Evolutionary conservation across 2,329 filamentous ascomycete species (phyloP).

Genomic region (Aspergillus aculeatinus): DNA sequence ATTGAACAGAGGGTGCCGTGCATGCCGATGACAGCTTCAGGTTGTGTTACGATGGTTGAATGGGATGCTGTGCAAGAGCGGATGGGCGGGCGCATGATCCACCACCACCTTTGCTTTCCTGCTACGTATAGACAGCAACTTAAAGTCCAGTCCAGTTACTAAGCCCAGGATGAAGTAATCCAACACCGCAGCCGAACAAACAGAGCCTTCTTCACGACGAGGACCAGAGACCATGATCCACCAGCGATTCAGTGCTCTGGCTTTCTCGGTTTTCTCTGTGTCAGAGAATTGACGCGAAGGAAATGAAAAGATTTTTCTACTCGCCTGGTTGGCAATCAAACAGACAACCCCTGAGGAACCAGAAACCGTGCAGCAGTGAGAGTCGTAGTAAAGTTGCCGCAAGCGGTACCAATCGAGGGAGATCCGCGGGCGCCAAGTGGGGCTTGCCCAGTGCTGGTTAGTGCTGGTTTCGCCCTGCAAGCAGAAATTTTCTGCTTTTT

Average conservation of each 20-base stretch:
- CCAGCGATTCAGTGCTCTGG: neutral
- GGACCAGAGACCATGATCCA: neutral
- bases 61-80: neutral
- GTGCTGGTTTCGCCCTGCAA: neutral
- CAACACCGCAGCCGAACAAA: neutral
- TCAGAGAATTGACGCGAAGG: neutral
- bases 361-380: no score
- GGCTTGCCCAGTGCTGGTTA: neutral
- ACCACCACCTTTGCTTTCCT: neutral
- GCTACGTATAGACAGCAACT: no score
- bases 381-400: conserved; percentile 8
- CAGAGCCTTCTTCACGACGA: conserved; percentile 4
- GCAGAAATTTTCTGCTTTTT: neutral
- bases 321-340: no score
- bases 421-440: conserved; percentile 9
- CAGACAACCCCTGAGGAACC: no score
- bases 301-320: neutral
- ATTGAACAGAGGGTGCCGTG: neutral
- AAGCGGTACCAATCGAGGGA: neutral
- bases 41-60: neutral
- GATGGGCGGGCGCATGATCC: neutral
- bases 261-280: neutral
- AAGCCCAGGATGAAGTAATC: no score
- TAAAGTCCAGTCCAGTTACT: no score
- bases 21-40: neutral